Percentiles rank a stretch among this genome's conserved stretches.
phyloP scores from a whole-genome alignment of 2,329 filamentous ascomycete genomes.

The Fusarium transvaalense region DNA sequence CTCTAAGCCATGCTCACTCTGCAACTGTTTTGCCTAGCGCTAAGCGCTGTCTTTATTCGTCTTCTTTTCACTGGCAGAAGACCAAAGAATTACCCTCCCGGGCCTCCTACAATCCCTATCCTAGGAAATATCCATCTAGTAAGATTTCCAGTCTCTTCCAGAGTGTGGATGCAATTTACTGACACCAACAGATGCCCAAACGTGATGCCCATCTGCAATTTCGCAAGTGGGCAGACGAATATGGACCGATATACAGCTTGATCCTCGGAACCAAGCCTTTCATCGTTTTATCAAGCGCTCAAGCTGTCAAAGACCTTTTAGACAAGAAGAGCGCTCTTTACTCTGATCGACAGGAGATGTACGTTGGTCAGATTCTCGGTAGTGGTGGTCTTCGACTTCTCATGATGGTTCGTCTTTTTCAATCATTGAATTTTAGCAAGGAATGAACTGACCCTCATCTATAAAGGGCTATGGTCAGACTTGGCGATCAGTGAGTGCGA shows the following conservation, averaged over 20 bases:
- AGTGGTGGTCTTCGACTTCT: constrained; percentile 6
- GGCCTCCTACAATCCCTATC: not conserved
- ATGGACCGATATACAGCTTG: constrained; percentile 11
- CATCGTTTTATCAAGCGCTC: constrained; percentile 8
- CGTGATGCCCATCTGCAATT: constrained; percentile 6
- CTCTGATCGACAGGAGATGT: constrained; percentile 17
- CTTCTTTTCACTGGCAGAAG: constrained; percentile 8
- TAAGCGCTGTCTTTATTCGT: not conserved
- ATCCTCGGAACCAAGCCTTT: constrained; percentile 7
- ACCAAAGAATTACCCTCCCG: constrained; percentile 9
- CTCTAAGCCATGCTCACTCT: not conserved
- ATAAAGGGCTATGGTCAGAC: constrained; percentile 3
- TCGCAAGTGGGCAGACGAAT: constrained; percentile 12
- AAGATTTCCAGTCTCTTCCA: not conserved
- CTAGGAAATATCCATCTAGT: constrained; percentile 15
- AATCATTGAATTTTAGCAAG: fast-evolving
- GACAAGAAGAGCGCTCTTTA: constrained; percentile 4
- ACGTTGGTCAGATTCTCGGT: not conserved
- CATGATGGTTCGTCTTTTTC: constrained; percentile 2
- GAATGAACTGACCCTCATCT: not conserved
- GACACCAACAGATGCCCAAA: not conserved
- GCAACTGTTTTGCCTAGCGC: not conserved
- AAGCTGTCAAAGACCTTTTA: constrained; percentile 10
- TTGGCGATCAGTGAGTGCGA: constrained; percentile 1
- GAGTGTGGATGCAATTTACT: not conserved